Evolutionary conservation across 2,329 filamentous ascomycete genomes (phyloP).

Genomic region (Furcasterigmium sp.): DNA sequence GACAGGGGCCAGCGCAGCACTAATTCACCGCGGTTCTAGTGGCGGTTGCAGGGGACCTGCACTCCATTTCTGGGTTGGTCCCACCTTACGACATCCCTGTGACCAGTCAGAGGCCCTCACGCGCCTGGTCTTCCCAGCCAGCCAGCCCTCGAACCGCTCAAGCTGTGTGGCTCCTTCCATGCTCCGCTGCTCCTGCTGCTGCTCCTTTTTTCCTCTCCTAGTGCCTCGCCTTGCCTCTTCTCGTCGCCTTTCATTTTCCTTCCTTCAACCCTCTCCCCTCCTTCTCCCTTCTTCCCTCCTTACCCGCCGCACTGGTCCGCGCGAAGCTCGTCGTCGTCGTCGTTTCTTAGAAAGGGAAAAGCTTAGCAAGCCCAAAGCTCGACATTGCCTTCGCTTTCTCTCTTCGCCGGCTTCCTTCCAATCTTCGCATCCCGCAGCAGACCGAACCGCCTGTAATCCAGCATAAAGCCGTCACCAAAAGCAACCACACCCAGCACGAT

Average conservation of each 20-base stretch:
- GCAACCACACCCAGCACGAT: too few species aligned
- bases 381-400: constrained; percentile 12
- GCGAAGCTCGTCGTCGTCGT: constrained; percentile 15
- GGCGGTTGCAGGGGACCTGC: too few species aligned
- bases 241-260: constrained; percentile 19
- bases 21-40: too few species aligned
- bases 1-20: too few species aligned
- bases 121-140: too few species aligned
- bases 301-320: constrained; percentile 15
- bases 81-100: too few species aligned
- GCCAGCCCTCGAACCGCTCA: too few species aligned
- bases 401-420: constrained; percentile 9
- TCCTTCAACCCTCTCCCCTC: constrained; percentile 19
- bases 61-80: too few species aligned
- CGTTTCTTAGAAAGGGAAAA: constrained; percentile 13
- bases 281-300: constrained; percentile 18
- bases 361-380: constrained; percentile 5
- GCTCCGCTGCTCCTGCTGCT: constrained; percentile 18
- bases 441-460: constrained; percentile 1
- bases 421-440: background rate
- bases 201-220: constrained; percentile 23
- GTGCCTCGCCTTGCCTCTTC: constrained; percentile 20
- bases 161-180: constrained; percentile 2
- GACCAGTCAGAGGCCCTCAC: too few species aligned
- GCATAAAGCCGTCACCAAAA: background rate